Evolutionary conservation across 2,329 filamentous ascomycete genomes (phyloP).

Genomic region (Bertia moriformis): DNA sequence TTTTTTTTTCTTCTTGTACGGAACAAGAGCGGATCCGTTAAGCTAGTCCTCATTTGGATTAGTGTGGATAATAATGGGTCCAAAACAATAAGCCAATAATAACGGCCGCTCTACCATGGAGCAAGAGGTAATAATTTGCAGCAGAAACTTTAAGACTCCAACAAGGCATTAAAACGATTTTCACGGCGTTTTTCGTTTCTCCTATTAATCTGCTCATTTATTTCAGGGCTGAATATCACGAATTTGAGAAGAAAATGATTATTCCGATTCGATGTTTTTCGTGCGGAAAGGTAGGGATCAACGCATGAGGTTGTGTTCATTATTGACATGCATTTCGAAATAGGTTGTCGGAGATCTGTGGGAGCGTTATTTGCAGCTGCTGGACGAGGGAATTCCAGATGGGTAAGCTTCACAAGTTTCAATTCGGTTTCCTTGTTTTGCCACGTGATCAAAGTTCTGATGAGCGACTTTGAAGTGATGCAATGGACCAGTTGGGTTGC

Average conservation of each 20-base stretch:
- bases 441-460: not conserved
- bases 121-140: too few relatives aligned
- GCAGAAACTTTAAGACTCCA: too few relatives aligned
- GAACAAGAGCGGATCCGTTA: too few relatives aligned
- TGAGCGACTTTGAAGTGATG: too few relatives aligned
- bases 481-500: constrained; percentile 86
- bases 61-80: too few relatives aligned
- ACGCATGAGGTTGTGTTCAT: not conserved
- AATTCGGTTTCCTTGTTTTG: not conserved
- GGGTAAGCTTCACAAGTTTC: constrained; percentile 37
- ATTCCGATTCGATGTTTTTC: constrained; percentile 98
- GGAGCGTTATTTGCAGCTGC: constrained; percentile 83
- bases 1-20: too few relatives aligned
- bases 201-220: too few relatives aligned
- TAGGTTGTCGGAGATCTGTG: constrained; percentile 95
- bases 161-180: too few relatives aligned
- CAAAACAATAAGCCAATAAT: too few relatives aligned
- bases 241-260: constrained; percentile 54
- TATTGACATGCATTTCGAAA: not conserved
- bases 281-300: constrained; percentile 74
- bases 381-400: constrained; percentile 56
- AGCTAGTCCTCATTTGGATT: too few relatives aligned
- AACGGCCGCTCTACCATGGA: too few relatives aligned
- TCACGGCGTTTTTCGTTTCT: too few relatives aligned
- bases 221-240: not conserved